Percentiles rank a stretch among this genome's conserved stretches.
Conservation (phyloP, 345 rosid genomes). For the Zanthoxylum bungeanum region DNA sequence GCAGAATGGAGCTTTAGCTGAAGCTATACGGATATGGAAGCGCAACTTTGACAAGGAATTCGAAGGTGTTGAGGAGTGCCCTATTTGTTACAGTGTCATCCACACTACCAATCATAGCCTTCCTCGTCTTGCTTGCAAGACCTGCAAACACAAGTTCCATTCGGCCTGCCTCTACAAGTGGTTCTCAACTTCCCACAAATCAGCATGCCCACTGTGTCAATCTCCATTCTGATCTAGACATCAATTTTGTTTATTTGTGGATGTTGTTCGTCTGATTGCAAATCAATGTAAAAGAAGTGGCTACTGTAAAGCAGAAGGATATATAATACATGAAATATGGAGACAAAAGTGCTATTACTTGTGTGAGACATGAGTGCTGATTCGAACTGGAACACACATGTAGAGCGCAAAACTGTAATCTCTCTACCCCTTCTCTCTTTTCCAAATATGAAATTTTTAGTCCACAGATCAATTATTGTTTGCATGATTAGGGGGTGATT, state of each 20-base stretch:
- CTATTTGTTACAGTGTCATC: conserved; percentile 95
- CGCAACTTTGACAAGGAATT: conserved; percentile 91
- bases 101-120: conserved; percentile 86
- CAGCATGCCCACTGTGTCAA: conserved; percentile 92
- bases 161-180: conserved; percentile 90
- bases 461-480: neutral
- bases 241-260: neutral
- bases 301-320: neutral
- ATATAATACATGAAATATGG: neutral
- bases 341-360: neutral
- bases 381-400: neutral
- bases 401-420: neutral
- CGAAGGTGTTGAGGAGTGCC: conserved; percentile 98
- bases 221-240: conserved; percentile 61
- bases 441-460: neutral
- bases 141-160: conserved; percentile 97
- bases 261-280: neutral
- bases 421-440: neutral
- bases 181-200: conserved; percentile 89
- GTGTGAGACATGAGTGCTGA: neutral
- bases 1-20: conserved; percentile 97
- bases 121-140: conserved; percentile 89
- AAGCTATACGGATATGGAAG: conserved; percentile 92
- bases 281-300: neutral
- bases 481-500: neutral